Evolutionary conservation across 768 basidiomycete species (phyloP).

Genomic region (Podaxis pistillaris): DNA sequence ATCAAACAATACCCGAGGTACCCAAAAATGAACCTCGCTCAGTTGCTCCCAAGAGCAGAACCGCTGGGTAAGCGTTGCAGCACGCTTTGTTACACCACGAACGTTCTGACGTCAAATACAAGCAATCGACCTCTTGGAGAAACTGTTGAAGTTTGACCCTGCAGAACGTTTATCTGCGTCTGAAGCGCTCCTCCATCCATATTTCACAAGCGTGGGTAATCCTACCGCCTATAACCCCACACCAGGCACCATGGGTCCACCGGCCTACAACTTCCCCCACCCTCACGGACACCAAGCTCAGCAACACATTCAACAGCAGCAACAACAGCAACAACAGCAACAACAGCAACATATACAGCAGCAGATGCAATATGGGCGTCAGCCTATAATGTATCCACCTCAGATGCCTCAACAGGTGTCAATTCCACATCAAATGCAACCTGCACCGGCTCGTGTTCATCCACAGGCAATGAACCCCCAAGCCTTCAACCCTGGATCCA

Average conservation of each 20-base stretch:
- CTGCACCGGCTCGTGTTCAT: constrained; percentile 7
- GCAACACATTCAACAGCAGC: constrained; percentile 41
- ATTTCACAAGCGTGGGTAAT: constrained; percentile 67
- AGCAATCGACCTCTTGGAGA: constrained; percentile 93
- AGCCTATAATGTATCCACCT: constrained; percentile 16
- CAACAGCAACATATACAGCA: constrained; percentile 28
- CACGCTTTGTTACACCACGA: neutral
- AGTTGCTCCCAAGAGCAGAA: constrained; percentile 83
- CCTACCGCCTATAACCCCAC: constrained; percentile 40
- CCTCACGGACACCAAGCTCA: constrained; percentile 57
- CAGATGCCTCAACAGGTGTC: constrained; percentile 27
- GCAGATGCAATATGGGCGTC: constrained; percentile 25
- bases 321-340: constrained; percentile 34
- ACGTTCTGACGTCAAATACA: constrained; percentile 18
- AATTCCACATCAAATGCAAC: constrained; percentile 15
- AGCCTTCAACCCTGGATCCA: constrained; percentile 12
- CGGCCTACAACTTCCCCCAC: constrained; percentile 67
- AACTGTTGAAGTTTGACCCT: constrained; percentile 94
- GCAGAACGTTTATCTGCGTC: constrained; percentile 87
- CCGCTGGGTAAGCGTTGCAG: constrained; percentile 58
- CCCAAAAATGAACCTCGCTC: constrained; percentile 77
- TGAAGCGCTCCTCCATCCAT: constrained; percentile 89
- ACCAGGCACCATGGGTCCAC: constrained; percentile 64
- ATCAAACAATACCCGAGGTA: constrained; percentile 86
- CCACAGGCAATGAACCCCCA: constrained; percentile 16